A percentile compares a stretch with the other conserved stretches of the same genome.
Evolutionary conservation across 2,329 filamentous ascomycete genomes (phyloP).

Genomic region (Colletotrichum theobromicola): DNA sequence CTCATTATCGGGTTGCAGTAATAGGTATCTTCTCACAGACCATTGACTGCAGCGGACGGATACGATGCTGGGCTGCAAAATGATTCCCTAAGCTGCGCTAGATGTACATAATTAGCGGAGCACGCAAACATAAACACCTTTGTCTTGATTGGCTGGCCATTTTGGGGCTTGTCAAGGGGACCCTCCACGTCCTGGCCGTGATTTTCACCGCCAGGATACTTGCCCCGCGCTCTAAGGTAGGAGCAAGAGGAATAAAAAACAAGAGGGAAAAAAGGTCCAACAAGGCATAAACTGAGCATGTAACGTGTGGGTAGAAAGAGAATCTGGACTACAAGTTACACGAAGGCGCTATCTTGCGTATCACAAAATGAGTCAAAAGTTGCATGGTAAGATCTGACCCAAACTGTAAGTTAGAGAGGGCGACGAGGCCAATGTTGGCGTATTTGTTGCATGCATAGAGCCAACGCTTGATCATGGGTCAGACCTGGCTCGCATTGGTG

Average conservation of each 20-base stretch:
- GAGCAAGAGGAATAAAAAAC: no score
- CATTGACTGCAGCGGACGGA: not conserved
- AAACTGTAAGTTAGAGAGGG: not conserved
- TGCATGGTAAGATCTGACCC: not conserved
- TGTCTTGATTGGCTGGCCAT: not conserved
- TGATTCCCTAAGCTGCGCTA: not conserved
- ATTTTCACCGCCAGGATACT: slow-evolving; percentile 5
- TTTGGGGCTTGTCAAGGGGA: not conserved
- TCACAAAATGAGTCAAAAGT: not conserved
- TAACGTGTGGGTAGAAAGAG: not conserved
- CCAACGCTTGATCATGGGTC: not conserved
- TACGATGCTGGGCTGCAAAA: not conserved
- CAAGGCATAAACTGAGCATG: not conserved
- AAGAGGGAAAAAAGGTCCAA: not conserved
- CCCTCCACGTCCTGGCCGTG: not conserved
- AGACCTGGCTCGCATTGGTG: not conserved
- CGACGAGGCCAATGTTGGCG: not conserved
- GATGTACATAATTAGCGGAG: not conserved
- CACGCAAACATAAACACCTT: slow-evolving; percentile 2
- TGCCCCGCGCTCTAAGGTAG: not conserved
- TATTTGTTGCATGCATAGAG: not conserved
- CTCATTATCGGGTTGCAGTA: not conserved
- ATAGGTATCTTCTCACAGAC: not conserved
- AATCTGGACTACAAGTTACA: not conserved
- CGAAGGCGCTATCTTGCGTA: not conserved